These are phyloP conservation scores for Vachellia pachyceras DNA, from an alignment of 306 rosid genomes.

Conservation along the genomic window DNA sequence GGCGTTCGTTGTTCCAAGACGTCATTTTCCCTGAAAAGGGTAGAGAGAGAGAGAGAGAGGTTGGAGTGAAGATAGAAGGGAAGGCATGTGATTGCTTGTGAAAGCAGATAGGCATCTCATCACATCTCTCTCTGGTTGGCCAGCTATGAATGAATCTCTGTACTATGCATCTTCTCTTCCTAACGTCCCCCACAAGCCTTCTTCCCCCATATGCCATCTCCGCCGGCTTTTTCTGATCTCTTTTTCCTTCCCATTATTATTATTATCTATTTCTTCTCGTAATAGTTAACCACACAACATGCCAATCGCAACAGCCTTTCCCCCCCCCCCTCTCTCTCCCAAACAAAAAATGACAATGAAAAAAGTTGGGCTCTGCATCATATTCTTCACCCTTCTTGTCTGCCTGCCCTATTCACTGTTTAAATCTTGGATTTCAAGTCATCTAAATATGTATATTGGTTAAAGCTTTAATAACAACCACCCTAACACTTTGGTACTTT, in stretches of 20 bases:
- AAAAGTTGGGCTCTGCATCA: neutral
- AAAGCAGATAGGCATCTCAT: constrained; percentile 24
- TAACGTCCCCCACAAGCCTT: constrained; percentile 29
- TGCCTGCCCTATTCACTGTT: neutral
- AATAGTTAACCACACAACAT: neutral
- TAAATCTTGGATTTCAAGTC: neutral
- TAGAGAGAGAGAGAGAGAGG: neutral
- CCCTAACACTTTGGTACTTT: neutral
- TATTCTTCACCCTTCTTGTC: neutral
- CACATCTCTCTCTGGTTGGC: neutral
- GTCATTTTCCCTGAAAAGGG: neutral
- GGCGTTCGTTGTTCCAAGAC: neutral
- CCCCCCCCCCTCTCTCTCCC: no score
- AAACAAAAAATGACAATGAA: no score
- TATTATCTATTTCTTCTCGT: no score
- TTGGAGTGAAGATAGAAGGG: neutral
- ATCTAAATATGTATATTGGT: neutral
- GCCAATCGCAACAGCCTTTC: neutral
- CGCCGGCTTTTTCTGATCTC: neutral
- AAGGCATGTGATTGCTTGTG: constrained; percentile 35
- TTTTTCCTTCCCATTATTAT: no score
- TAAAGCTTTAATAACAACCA: neutral
- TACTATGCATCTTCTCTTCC: neutral
- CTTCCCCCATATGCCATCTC: neutral
- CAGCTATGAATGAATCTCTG: constrained; percentile 14